Evolutionary conservation across 176 grass and related monocot species (phyloP).

Genomic region (Alopecurus myosuroides): DNA sequence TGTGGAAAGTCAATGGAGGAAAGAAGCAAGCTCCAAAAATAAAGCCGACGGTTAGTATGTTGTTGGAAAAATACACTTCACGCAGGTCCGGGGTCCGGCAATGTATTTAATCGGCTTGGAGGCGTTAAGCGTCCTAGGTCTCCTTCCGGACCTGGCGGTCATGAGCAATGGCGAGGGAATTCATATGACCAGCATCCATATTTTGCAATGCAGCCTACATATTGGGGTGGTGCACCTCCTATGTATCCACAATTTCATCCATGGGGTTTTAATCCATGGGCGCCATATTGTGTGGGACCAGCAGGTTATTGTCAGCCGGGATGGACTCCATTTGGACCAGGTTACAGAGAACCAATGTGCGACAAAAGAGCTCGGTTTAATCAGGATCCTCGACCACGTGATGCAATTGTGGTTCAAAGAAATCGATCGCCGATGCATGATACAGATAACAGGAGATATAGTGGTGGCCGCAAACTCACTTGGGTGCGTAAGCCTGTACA

Average conservation of each 20-base stretch:
- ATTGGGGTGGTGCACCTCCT: neutral
- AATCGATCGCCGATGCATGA: neutral
- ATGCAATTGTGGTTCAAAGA: neutral
- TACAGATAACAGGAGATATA: neutral
- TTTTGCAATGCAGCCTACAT: neutral
- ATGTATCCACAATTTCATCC: neutral
- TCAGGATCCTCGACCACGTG: neutral
- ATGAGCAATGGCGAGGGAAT: neutral
- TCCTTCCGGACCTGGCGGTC: neutral
- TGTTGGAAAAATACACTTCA: neutral
- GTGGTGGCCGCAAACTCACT: neutral
- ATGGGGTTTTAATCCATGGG: neutral
- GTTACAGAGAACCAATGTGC: neutral
- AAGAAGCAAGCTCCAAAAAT: neutral
- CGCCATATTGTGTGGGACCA: neutral
- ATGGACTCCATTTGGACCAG: neutral
- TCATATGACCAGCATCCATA: neutral
- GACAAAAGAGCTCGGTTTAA: neutral
- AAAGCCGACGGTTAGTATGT: neutral
- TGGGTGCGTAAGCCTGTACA: neutral
- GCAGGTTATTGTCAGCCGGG: neutral
- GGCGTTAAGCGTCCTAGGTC: neutral
- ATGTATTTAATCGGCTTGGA: neutral
- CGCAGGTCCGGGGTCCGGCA: neutral
- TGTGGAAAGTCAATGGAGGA: neutral